Base-by-base conservation (phyloP, 768 basidiomycete genomes). In the Suillus alpinus region DNA sequence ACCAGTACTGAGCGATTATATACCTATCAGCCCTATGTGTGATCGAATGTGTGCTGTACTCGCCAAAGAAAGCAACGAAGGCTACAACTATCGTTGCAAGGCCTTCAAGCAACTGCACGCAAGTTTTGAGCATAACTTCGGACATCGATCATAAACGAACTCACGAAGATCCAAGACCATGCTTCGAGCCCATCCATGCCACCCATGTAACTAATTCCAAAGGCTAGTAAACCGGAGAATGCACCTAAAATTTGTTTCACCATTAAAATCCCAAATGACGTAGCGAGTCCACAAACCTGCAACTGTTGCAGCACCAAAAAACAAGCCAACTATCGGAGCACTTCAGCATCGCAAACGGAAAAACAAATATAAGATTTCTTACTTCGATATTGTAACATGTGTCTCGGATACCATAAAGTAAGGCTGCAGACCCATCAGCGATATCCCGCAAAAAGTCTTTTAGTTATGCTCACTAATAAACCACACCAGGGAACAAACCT, bases 121-220 rank as follows among this genome's bases (percentile, higher is more conserved):
- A 26, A 4, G 16, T n/a, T 29, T 56, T 61, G 26, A 43, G 56
- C 16, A 23, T 68, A 18, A 26, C 57, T 26, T 52, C 39, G 18
- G 58, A 7, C 1, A 32, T 29, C 20, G 37, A n/a, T 10, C 41
- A 1, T 4, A 3, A 43, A 43, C 6, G 37, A 9, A 69, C 81
- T 44, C 63, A 86, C 84, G 59, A 88, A 88, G 52, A 88, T 86
- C 87, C 86, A 88, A 0, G 82, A 83, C 87, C 87, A 88, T 12
- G 84, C 86, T 18, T 78, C 65, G 18, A 83, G 67, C 1, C 82
- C 79, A 2, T 66, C 71, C 0, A 70, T 71, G 0, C 82, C 83
- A 31, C 71, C 67, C 83, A 87, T 82, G 56, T 82, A 81, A 41
- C 78, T 75, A 34, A 87, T 83, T 0, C 68, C 84, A 68, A 76